Base-by-base conservation (phyloP, 2,329 filamentous ascomycete species). In the Pestalotiopsis sp. region DNA sequence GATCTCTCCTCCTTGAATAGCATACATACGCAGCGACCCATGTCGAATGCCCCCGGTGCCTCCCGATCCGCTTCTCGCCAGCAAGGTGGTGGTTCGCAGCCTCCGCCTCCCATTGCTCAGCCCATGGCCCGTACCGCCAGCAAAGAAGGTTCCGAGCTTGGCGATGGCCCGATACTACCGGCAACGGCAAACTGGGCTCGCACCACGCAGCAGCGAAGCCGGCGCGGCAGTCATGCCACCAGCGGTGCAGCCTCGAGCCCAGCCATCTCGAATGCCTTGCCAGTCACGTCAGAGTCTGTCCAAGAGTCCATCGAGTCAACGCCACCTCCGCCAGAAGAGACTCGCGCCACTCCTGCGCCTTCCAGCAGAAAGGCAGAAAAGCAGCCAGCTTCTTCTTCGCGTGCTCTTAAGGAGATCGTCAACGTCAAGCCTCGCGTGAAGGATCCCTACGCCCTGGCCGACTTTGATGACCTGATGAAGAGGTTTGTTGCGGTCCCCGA, bases 1-100 rank as follows among this genome's bases (percentile, higher is more conserved):
- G 95, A 98, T 78, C 82, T 98, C 48, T 98, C 95, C 1, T 97
- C 94, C 20, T 93, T 98, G 85, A 98, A 98, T 75, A 95, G 93
- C 69, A 90, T 94, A 67, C 92, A 91, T 70, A 94, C 92, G 1
- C 94, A 94, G 74, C 88, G 91, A 44, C 89, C 90, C 1, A 82
- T 92, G 64, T 81, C 84, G 3, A 81, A 80, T 2, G 82, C 80
- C 64, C 82, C 83, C 55, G 84, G 81, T 38, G 81, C 84, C 13
- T 86, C 88, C 5, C 84, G 86, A 20, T 81, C 85, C 6, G 82
- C 83, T 22, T 86, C 87, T 20, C 82, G 88, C 65, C 86, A 87
- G 71, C 83, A 86, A 65, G 78, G 79, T 71, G 64, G 77, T 79
- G 75, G 79, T 24, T 81, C 80, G 38, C 77, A 78, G 62, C 71